Percentiles rank a stretch among this genome's conserved stretches.
Conservation (phyloP, 176 grass and related monocot species). For the Oryza longistaminata region DNA sequence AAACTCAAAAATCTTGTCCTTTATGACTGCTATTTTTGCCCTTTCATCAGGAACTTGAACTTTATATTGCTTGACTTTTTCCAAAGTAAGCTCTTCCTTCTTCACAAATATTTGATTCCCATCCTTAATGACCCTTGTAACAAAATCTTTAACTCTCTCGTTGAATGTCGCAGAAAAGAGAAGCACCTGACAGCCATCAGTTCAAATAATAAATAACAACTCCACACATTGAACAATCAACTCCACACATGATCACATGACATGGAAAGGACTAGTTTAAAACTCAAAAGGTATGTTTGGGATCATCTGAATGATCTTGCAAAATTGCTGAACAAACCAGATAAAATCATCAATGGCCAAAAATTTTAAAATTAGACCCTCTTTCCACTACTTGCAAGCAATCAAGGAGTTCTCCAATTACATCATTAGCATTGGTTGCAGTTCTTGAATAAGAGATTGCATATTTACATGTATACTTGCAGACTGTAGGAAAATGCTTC, state of each 20-base stretch:
- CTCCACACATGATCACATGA: background rate
- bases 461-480: conserved; percentile 24
- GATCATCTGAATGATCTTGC: background rate
- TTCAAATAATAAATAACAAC: conserved; percentile 14
- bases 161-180: conserved; percentile 97
- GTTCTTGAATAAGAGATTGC: background rate
- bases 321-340: background rate
- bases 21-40: conserved; percentile 89
- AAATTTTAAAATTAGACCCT: background rate
- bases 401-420: background rate
- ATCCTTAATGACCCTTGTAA: conserved; percentile 70
- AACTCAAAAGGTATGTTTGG: background rate
- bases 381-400: background rate
- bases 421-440: background rate
- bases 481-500: background rate
- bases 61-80: conserved; percentile 96
- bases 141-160: conserved; percentile 87
- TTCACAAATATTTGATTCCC: conserved; percentile 95
- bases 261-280: background rate
- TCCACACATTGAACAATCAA: background rate
- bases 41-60: conserved; percentile 76
- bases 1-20: conserved; percentile 88
- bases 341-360: background rate
- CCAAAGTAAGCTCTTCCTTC: conserved; percentile 89
- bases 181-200: conserved; percentile 60